These are phyloP conservation scores for Collariella sp. DNA, from an alignment of 495 filamentous ascomycete species.

Conservation along the genomic window DNA sequence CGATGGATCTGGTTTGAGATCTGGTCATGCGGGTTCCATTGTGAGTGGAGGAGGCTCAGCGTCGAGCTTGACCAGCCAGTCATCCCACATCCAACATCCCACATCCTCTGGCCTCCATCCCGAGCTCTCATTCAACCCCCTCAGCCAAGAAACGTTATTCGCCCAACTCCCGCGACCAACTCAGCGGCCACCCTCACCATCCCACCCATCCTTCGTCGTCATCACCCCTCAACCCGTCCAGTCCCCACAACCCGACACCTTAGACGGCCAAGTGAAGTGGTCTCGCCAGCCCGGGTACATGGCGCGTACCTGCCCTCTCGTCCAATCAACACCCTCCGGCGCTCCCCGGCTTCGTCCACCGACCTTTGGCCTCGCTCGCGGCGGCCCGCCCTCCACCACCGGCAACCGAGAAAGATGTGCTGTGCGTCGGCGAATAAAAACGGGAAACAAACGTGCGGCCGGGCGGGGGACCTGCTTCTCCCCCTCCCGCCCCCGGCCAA, in stretches of 20 bases:
- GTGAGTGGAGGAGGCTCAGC: too few species aligned
- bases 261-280: conserved; percentile 6
- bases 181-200: background rate
- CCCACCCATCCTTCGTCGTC: background rate
- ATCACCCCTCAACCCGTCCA: background rate
- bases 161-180: too few species aligned
- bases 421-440: conserved; percentile 5
- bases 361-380: conserved; percentile 13
- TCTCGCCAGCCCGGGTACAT: conserved; percentile 5
- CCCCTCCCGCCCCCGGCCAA: conserved; percentile 3
- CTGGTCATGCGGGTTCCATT: too few species aligned
- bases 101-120: too few species aligned
- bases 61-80: too few species aligned
- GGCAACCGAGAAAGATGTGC: conserved; percentile 5
- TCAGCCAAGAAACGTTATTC: too few species aligned
- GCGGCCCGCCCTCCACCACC: conserved; percentile 18
- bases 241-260: conserved; percentile 2
- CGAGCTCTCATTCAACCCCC: too few species aligned
- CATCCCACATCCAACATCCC: too few species aligned
- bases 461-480: background rate
- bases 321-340: conserved; percentile 11
- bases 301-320: conserved; percentile 9
- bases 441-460: conserved; percentile 5
- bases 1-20: too few species aligned
- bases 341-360: conserved; percentile 4